Percentiles rank a stretch among this genome's conserved stretches.
Evolutionary conservation across 495 filamentous ascomycete species (phyloP).

Genomic region (Tetracladium setigerum): DNA sequence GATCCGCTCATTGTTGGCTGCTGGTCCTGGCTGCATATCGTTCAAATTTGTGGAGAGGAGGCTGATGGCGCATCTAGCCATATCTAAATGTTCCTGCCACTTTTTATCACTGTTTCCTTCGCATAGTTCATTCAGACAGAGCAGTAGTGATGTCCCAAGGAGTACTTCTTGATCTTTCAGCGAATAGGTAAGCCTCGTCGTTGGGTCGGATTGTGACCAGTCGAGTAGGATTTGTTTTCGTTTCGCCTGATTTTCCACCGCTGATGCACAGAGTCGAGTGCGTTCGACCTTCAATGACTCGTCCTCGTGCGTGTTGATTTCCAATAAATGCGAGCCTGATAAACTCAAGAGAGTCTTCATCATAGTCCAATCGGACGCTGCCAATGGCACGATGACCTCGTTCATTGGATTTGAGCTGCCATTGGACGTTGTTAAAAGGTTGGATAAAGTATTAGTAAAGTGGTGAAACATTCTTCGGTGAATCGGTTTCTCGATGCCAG

Average conservation of each 20-base stretch:
- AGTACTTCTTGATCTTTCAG: not conserved
- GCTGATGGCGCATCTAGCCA: slow-evolving; percentile 3
- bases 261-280: slow-evolving; percentile 2
- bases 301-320: not conserved
- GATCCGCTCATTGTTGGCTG: not conserved
- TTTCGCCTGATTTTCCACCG: slow-evolving; percentile 1
- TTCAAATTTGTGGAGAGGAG: too few species aligned
- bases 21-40: not conserved
- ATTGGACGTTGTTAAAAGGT: slow-evolving; percentile 4
- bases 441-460: slow-evolving; percentile 4
- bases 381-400: slow-evolving; percentile 6
- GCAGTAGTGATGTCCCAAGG: slow-evolving; percentile 8
- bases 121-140: slow-evolving; percentile 12
- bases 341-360: slow-evolving; percentile 8
- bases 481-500: slow-evolving; percentile 1
- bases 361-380: slow-evolving; percentile 2
- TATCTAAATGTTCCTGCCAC: slow-evolving; percentile 2
- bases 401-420: slow-evolving; percentile 8
- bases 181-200: not conserved
- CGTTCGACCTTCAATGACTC: not conserved
- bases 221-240: not conserved
- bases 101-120: slow-evolving; percentile 5
- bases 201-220: not conserved
- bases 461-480: slow-evolving; percentile 10
- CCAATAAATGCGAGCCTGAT: slow-evolving; percentile 7